Percentiles rank a stretch among this genome's conserved stretches.
phyloP scores from a whole-genome alignment of 495 filamentous ascomycete species.

The Gamarada debralockiae region DNA sequence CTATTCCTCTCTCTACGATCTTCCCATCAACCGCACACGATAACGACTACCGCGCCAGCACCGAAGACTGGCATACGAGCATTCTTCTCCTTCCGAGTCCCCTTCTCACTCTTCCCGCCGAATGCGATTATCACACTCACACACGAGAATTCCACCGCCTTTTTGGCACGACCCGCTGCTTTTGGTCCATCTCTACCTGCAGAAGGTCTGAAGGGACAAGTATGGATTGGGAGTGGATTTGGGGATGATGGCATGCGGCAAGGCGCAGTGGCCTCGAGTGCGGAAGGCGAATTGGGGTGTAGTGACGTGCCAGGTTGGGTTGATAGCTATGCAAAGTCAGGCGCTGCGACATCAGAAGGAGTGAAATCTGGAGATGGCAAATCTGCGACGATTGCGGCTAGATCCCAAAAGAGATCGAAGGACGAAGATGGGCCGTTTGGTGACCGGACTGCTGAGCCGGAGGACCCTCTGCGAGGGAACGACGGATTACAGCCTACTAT shows the following conservation, averaged over 20 bases:
- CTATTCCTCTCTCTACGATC: constrained; percentile 22
- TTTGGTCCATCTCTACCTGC: constrained; percentile 80
- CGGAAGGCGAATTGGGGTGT: constrained; percentile 90
- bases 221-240: constrained; percentile 91
- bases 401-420: constrained; percentile 11
- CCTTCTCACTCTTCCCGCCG: constrained; percentile 81
- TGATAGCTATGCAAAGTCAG: constrained; percentile 38
- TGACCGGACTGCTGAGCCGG: constrained; percentile 1
- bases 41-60: constrained; percentile 2
- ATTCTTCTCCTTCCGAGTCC: constrained; percentile 43
- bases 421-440: constrained; percentile 16
- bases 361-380: constrained; percentile 14
- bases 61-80: constrained; percentile 10
- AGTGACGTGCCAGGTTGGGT: constrained; percentile 96
- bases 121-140: constrained; percentile 94
- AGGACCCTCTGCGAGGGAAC: background rate
- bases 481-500: constrained; percentile 6
- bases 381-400: constrained; percentile 8
- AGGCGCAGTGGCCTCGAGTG: constrained; percentile 47
- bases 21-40: constrained; percentile 12
- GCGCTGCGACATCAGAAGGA: constrained; percentile 12
- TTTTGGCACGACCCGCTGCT: constrained; percentile 86
- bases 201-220: constrained; percentile 73
- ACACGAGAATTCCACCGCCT: constrained; percentile 97
- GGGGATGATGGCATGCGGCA: constrained; percentile 64